Percentiles rank a stretch among this genome's conserved stretches.
Evolutionary conservation across 495 filamentous ascomycete species (phyloP).

Genomic region (Penicillium soppii): DNA sequence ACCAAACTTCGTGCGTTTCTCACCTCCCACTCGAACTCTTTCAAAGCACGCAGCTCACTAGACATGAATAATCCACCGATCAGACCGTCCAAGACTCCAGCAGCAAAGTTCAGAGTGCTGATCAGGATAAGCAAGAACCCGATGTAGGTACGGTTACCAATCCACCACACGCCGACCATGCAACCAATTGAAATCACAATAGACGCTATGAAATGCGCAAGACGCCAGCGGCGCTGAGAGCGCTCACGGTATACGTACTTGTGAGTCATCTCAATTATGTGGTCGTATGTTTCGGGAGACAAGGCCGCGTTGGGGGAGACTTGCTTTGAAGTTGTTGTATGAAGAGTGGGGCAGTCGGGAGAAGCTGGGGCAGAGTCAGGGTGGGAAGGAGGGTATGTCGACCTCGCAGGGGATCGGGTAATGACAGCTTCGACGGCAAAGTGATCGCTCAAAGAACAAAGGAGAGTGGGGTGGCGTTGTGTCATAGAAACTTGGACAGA

Average conservation of each 20-base stretch:
- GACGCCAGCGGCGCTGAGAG: constrained; percentile 65
- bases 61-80: constrained; percentile 85
- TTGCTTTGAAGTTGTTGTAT: constrained; percentile 16
- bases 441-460: constrained; percentile 88
- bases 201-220: constrained; percentile 69
- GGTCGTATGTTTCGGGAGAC: constrained; percentile 62
- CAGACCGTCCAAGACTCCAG: constrained; percentile 78
- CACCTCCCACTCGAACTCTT: constrained; percentile 95
- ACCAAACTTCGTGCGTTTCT: constrained; percentile 56
- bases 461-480: constrained; percentile 73
- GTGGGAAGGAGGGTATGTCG: background rate
- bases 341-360: constrained; percentile 12
- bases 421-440: constrained; percentile 68
- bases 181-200: constrained; percentile 66
- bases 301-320: constrained; percentile 33
- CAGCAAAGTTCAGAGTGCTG: constrained; percentile 70
- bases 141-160: constrained; percentile 64
- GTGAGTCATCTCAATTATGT: constrained; percentile 65
- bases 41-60: constrained; percentile 77
- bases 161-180: constrained; percentile 83
- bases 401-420: constrained; percentile 17
- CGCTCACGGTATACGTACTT: constrained; percentile 67
- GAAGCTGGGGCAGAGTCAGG: background rate
- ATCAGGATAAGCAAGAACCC: constrained; percentile 79
- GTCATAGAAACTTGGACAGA: constrained; percentile 75